A percentile compares a stretch with the other conserved stretches of the same genome.
These are phyloP conservation scores for Eucalyptus pauciflora DNA, from an alignment of 345 rosid species.

Conservation along the genomic window DNA sequence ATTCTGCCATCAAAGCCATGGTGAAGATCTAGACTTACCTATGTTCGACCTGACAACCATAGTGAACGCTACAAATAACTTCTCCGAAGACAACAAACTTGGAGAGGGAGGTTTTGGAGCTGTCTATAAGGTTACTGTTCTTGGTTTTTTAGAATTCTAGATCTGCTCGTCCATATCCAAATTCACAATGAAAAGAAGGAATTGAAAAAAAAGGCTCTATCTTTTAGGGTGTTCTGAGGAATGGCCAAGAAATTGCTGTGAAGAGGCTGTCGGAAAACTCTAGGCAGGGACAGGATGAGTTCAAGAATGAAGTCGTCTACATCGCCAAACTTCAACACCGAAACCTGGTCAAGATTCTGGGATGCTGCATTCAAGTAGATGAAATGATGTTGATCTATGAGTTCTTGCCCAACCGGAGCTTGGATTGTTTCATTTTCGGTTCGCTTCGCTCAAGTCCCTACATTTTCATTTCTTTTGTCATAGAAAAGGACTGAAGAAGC, in stretches of 20 bases:
- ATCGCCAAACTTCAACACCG: neutral
- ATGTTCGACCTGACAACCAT: no score
- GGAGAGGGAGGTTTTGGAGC: slow-evolving; percentile 4
- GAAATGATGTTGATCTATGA: neutral
- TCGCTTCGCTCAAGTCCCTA: neutral
- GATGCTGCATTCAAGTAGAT: neutral
- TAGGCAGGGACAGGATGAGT: neutral
- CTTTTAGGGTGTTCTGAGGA: neutral
- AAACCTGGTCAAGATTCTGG: neutral
- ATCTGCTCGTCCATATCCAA: neutral
- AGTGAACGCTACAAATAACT: no score
- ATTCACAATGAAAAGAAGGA: neutral
- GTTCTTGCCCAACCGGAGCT: neutral
- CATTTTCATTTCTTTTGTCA: neutral
- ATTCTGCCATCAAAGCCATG: neutral
- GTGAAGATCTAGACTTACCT: neutral
- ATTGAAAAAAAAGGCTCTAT: neutral
- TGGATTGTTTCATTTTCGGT: neutral
- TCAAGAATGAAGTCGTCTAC: neutral
- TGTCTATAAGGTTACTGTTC: neutral
- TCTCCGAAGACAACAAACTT: neutral
- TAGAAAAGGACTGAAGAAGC: neutral
- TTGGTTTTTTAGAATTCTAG: neutral
- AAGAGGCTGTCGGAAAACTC: neutral
- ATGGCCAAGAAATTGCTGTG: slow-evolving; percentile 1